phyloP scores from a whole-genome alignment of 257 asterid genomes.

The Asclepias syriaca region DNA sequence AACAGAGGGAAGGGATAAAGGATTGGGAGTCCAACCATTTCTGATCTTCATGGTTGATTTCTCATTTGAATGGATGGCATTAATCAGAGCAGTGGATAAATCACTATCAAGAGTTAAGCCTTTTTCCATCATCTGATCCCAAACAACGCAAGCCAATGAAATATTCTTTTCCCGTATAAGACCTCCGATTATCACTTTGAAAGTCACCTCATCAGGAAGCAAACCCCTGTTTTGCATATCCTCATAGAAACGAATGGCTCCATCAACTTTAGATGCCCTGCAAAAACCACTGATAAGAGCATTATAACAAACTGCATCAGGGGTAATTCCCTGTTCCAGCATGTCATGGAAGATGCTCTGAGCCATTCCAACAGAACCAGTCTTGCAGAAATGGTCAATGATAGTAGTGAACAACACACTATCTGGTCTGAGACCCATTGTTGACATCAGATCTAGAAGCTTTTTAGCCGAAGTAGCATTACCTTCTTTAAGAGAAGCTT shows the following conservation, averaged over 20 bases:
- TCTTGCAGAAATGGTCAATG: conserved; percentile 64
- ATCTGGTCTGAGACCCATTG: conserved; percentile 51
- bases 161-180: conserved; percentile 62
- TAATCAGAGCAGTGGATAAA: conserved; percentile 61
- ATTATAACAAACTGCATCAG: conserved; percentile 73
- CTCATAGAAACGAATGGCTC: conserved; percentile 63
- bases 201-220: conserved; percentile 75
- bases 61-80: conserved; percentile 44
- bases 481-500: conserved; percentile 68
- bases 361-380: conserved; percentile 55
- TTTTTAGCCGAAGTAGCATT: conserved; percentile 47
- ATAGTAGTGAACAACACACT: conserved; percentile 61
- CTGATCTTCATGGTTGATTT: conserved; percentile 23
- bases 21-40: conserved; percentile 21
- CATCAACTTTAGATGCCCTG: conserved; percentile 53
- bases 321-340: conserved; percentile 57
- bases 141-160: conserved; percentile 64
- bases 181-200: conserved; percentile 65
- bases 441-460: conserved; percentile 71
- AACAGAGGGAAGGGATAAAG: background rate
- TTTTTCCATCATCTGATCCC: conserved; percentile 97
- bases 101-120: conserved; percentile 85
- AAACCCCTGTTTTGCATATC: conserved; percentile 64
- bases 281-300: conserved; percentile 75
- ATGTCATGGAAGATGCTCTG: conserved; percentile 54